These are phyloP conservation scores for Ascocoryne sarcoides DNA, from an alignment of 2,329 filamentous ascomycete genomes.

Conservation along the genomic window DNA sequence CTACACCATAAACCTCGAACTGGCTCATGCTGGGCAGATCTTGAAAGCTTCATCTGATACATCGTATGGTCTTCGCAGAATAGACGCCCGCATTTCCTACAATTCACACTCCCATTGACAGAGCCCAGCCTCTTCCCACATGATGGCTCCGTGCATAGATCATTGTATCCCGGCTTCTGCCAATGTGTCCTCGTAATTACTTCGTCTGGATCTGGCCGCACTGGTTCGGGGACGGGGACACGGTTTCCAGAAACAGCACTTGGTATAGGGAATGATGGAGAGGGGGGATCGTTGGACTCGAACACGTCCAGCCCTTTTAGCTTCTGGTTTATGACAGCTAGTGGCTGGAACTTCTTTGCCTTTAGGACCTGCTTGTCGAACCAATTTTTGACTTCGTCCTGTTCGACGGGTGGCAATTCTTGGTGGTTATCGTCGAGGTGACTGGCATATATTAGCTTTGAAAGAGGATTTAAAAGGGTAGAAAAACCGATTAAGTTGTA, in stretches of 20 bases:
- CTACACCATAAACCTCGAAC: conserved; percentile 85
- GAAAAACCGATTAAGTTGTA: conserved; percentile 74
- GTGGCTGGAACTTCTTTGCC: conserved; percentile 65
- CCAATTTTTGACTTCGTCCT: conserved; percentile 73
- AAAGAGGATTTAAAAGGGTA: conserved; percentile 6
- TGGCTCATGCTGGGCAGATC: conserved; percentile 82
- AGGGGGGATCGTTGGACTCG: conserved; percentile 57
- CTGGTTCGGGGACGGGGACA: conserved; percentile 25
- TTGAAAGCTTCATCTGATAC: conserved; percentile 97
- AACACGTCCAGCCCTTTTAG: conserved; percentile 68
- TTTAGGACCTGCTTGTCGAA: conserved; percentile 68
- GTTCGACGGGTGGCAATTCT: conserved; percentile 62
- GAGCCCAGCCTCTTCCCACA: conserved; percentile 75
- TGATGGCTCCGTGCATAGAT: conserved; percentile 77
- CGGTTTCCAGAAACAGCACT: conserved; percentile 30
- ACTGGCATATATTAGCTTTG: conserved; percentile 34
- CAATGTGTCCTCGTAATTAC: conserved; percentile 82
- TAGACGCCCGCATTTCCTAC: conserved; percentile 80
- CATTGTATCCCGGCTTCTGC: conserved; percentile 67
- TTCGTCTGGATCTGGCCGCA: conserved; percentile 67
- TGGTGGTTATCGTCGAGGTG: conserved; percentile 68
- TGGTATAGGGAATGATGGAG: conserved; percentile 27
- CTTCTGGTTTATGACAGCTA: conserved; percentile 67
- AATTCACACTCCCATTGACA: conserved; percentile 80
- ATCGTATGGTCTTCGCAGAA: conserved; percentile 98